Percentiles rank a stretch among this genome's conserved stretches.
Evolutionary conservation across 129 eudicot species (phyloP).

Genomic region (Oenanthe sinensis): DNA sequence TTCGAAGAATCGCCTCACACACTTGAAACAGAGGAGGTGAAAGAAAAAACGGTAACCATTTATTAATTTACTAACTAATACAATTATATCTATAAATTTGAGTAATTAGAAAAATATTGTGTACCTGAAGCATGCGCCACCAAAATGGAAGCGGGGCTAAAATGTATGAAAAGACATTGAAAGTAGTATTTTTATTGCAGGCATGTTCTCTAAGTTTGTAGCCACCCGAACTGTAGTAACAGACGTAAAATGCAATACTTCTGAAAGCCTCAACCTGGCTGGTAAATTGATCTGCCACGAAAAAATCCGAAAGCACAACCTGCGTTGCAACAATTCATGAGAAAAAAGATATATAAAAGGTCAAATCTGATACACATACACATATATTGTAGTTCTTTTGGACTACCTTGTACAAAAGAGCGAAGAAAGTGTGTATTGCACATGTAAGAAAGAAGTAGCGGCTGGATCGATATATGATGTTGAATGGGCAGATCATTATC

Average conservation of each 20-base stretch:
- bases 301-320: slow-evolving; percentile 15
- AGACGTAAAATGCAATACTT: slow-evolving; percentile 8
- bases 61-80: too few relatives aligned
- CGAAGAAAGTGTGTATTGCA: background rate
- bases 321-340: background rate
- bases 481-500: slow-evolving; percentile 15
- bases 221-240: slow-evolving; percentile 14
- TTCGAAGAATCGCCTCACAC: slow-evolving; percentile 16
- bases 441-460: slow-evolving; percentile 16
- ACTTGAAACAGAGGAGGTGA: background rate
- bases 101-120: background rate
- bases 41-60: background rate
- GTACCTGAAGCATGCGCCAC: slow-evolving; percentile 18
- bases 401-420: slow-evolving; percentile 14
- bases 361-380: background rate
- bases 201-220: slow-evolving; percentile 1
- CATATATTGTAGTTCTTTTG: background rate
- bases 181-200: background rate
- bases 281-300: slow-evolving; percentile 14
- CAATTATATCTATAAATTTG: background rate
- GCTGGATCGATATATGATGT: slow-evolving; percentile 18
- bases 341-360: background rate
- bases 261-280: slow-evolving; percentile 16
- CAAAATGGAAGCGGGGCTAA: slow-evolving; percentile 15
- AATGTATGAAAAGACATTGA: background rate